Base-by-base conservation (phyloP, 768 basidiomycete species). In the Kwoniella bestiolae region DNA sequence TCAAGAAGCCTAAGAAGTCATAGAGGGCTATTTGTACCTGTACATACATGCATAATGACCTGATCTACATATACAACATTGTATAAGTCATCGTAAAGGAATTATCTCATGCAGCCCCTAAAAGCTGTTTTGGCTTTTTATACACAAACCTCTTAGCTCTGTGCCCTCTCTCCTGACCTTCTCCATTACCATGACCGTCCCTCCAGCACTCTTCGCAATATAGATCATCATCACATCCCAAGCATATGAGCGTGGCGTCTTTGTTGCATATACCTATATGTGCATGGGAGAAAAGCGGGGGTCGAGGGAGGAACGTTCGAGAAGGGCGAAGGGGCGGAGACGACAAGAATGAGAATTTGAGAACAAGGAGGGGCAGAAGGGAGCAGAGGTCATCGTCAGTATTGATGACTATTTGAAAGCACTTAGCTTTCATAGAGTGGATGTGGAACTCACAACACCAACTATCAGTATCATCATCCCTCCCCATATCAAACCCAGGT, bases 1-100 rank as follows among this genome's bases (percentile, higher is more conserved):
- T 84, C 56, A 95, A 95, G 85, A 94, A 92, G 83, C 91, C 92
- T 12, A 96, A 94, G 70, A 76, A 72, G 60, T 66, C 56, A 38
- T 73, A 66, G 45, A 57, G 25, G 8, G 26, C 34, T 44, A 34
- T 58, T 7, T 5, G 3, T 41, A 41, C 38, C 38, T 41, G 3
- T 34, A 44, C n/a, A 35, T 14, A 38, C 56, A 44, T 41, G 60
- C 25, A 51, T 61, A 21, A 16, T 31, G 14, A 25, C n/a, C n/a
- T n/a, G n/a, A n/a, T n/a, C n/a, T 38, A 21, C 23, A 60, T 16
- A 29, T 5, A 49, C 12, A n/a, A 23, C 26, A 18, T 21, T 49
- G 21, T 49, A n/a, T n/a, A n/a, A n/a, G n/a, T 16, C 56, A 0
- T 44, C 38, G 1, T 29, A 23, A 44, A 25, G 23, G 14, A 8